A percentile compares a stretch with the other conserved stretches of the same genome.
phyloP scores from a whole-genome alignment of 305 asterid species.

The Stenogyne calaminthoides region DNA sequence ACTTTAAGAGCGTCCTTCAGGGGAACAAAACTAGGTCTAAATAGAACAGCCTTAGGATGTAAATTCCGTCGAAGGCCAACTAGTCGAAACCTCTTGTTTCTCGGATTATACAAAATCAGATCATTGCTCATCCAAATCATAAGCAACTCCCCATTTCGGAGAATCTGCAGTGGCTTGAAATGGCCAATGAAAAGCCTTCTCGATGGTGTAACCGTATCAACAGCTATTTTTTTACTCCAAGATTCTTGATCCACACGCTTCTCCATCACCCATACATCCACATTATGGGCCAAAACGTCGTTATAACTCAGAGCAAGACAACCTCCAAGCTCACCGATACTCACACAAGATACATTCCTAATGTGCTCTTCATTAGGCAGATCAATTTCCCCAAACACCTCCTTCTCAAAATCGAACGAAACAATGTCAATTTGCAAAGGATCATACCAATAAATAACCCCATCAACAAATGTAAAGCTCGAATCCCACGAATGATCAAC shows the following conservation, averaged over 20 bases:
- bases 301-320: background rate
- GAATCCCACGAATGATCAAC: background rate
- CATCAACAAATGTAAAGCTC: background rate
- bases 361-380: background rate
- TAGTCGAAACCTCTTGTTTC: background rate
- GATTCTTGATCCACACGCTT: background rate
- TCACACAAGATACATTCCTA: background rate
- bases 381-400: background rate
- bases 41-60: background rate
- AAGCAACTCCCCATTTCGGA: background rate
- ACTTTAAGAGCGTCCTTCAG: slow-evolving; percentile 28
- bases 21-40: slow-evolving; percentile 33
- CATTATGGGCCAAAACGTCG: background rate
- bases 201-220: background rate
- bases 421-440: background rate
- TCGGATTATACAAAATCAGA: background rate
- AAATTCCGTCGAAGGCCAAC: background rate
- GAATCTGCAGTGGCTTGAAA: background rate
- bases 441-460: background rate
- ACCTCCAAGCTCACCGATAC: background rate
- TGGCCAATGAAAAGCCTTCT: background rate
- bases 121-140: background rate
- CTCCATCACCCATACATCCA: background rate
- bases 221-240: background rate
- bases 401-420: background rate